A percentile compares a stretch with the other conserved stretches of the same genome.
phyloP scores from a whole-genome alignment of 1,139 yeast species.

The Hansenula sp. region DNA sequence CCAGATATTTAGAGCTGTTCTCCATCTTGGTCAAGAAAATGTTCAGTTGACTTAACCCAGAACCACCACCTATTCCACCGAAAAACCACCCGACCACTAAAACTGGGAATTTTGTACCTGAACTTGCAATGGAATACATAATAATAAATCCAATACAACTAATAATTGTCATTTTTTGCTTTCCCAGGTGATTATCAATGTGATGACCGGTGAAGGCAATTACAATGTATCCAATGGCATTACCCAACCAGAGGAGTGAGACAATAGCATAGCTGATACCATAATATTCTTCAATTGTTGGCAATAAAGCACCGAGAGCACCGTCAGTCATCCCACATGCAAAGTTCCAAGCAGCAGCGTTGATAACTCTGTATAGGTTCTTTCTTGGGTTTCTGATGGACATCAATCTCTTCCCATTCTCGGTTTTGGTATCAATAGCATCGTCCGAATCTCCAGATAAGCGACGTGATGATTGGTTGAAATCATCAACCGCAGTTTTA shows the following conservation, averaged over 20 bases:
- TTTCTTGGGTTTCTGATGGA: slow-evolving; percentile 39
- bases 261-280: slow-evolving; percentile 38
- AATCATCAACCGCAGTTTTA: no score
- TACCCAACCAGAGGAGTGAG: slow-evolving; percentile 41
- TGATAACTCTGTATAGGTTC: slow-evolving; percentile 39
- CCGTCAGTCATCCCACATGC: slow-evolving; percentile 35
- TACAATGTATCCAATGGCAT: slow-evolving; percentile 37
- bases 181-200: slow-evolving; percentile 38
- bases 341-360: slow-evolving; percentile 39
- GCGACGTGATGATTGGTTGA: no score
- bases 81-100: slow-evolving; percentile 52
- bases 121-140: slow-evolving; percentile 24
- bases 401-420: not conserved
- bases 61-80: slow-evolving; percentile 59
- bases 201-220: slow-evolving; percentile 34
- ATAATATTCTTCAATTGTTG: slow-evolving; percentile 37
- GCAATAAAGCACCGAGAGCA: slow-evolving; percentile 42
- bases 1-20: slow-evolving; percentile 47
- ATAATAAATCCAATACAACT: slow-evolving; percentile 20
- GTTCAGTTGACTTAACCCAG: slow-evolving; percentile 51
- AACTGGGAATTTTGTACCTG: slow-evolving; percentile 30
- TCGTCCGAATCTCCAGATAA: no score
- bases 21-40: slow-evolving; percentile 50
- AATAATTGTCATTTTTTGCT: slow-evolving; percentile 18
- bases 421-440: not conserved